These are phyloP conservation scores for Carex arenaria DNA, from an alignment of 202 grass and related monocot species.

Conservation along the genomic window DNA sequence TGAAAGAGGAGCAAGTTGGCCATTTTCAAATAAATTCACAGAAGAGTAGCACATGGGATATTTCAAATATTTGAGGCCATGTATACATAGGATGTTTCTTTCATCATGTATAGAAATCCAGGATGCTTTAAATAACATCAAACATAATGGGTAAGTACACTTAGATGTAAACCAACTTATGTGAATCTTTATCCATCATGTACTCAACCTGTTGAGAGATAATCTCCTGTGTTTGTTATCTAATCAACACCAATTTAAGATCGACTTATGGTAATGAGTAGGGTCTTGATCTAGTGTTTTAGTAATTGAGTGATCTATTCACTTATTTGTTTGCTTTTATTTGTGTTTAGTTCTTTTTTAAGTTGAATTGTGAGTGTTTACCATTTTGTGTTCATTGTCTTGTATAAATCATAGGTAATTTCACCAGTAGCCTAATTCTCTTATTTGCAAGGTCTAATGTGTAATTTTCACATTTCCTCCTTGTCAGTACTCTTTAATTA, in stretches of 20 bases:
- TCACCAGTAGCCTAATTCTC: neutral
- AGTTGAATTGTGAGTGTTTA: neutral
- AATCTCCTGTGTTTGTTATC: too few relatives aligned
- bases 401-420: neutral
- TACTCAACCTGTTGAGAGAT: too few relatives aligned
- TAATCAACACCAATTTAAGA: neutral
- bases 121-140: neutral
- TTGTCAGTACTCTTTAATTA: too few relatives aligned
- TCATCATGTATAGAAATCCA: neutral
- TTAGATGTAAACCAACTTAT: neutral
- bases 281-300: neutral
- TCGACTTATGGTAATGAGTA: neutral
- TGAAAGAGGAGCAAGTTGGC: neutral
- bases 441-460: too few relatives aligned
- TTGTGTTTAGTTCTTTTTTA: neutral
- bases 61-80: neutral
- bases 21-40: neutral
- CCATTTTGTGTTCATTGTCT: neutral
- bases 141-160: neutral
- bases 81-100: neutral
- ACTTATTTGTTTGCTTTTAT: neutral
- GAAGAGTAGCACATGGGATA: neutral
- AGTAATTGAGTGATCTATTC: neutral
- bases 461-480: too few relatives aligned
- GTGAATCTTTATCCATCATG: slow-evolving; percentile 22